These are phyloP conservation scores for Waltergamsia citrina DNA, from an alignment of 2,329 filamentous ascomycete species.

Conservation along the genomic window DNA sequence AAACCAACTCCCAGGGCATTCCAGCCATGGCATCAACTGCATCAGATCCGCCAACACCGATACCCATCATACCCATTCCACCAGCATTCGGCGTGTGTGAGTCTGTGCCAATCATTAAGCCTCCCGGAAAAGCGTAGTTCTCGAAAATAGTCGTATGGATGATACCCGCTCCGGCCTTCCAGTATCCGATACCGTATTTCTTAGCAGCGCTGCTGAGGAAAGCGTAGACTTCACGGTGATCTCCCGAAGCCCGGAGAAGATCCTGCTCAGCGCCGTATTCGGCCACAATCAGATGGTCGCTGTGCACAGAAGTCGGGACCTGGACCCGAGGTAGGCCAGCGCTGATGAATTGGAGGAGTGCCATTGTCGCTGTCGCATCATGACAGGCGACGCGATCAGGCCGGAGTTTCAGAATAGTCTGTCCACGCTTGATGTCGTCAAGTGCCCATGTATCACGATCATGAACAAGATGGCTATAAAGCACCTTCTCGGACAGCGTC, in stretches of 20 bases:
- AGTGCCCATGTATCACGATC: constrained; percentile 12
- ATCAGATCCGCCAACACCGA: constrained; percentile 34
- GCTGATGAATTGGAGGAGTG: constrained; percentile 29
- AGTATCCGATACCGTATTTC: constrained; percentile 34
- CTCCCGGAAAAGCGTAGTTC: constrained; percentile 25
- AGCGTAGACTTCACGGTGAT: constrained; percentile 26
- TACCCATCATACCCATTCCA: constrained; percentile 22
- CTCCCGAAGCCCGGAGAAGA: constrained; percentile 12
- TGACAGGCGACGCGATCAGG: constrained; percentile 30
- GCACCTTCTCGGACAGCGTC: constrained; percentile 26
- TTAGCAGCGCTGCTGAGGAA: constrained; percentile 27
- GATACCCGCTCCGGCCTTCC: constrained; percentile 24
- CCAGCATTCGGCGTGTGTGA: constrained; percentile 26
- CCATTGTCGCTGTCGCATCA: constrained; percentile 32
- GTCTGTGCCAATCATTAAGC: constrained; percentile 23
- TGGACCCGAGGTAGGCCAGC: constrained; percentile 25
- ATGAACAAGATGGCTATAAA: constrained; percentile 25
- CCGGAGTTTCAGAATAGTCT: constrained; percentile 23
- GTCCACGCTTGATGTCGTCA: constrained; percentile 25
- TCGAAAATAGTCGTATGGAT: constrained; percentile 29
- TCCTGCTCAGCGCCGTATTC: constrained; percentile 20
- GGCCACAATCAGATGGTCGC: constrained; percentile 24
- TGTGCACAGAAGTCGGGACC: constrained; percentile 27
- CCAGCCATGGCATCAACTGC: constrained; percentile 30
- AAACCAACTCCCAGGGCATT: constrained; percentile 22